Evolutionary conservation across 129 eudicot genomes (phyloP).

Genomic region (Saussurea involucrata): DNA sequence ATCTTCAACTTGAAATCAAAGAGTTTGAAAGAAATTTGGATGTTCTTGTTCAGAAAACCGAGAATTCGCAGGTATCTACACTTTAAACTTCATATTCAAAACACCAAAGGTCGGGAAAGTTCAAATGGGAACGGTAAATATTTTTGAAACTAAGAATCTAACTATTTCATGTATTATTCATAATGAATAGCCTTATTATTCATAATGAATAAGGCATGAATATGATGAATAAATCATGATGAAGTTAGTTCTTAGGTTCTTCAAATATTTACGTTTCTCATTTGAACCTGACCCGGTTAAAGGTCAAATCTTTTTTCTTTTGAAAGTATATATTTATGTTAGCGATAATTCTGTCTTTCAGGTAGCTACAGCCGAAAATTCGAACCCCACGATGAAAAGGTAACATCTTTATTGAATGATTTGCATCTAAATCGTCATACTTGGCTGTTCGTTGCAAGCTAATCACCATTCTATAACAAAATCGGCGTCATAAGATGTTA

Average conservation of each 20-base stretch:
- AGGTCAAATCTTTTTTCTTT: neutral
- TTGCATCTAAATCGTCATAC: neutral
- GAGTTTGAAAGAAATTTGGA: conserved; percentile 52
- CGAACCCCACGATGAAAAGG: neutral
- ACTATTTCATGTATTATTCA: neutral
- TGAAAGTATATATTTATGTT: neutral
- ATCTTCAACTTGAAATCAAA: conserved; percentile 56
- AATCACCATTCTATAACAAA: neutral
- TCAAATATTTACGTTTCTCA: neutral
- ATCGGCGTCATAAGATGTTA: neutral
- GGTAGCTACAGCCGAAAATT: neutral
- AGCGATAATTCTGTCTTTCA: neutral
- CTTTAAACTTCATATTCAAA: conserved; percentile 4
- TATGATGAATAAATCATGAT: neutral
- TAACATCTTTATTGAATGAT: neutral
- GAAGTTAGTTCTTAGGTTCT: neutral
- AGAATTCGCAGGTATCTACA: conserved; percentile 19
- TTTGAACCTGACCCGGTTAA: neutral
- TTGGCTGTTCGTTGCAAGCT: neutral
- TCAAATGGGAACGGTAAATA: neutral
- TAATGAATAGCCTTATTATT: neutral
- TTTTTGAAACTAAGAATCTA: neutral
- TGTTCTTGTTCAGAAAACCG: conserved; percentile 37
- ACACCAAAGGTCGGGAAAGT: neutral
- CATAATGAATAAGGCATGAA: neutral